Evolutionary conservation across 2,329 filamentous ascomycete genomes (phyloP).

Genomic region (Aspergillus ochraceoroseus): DNA sequence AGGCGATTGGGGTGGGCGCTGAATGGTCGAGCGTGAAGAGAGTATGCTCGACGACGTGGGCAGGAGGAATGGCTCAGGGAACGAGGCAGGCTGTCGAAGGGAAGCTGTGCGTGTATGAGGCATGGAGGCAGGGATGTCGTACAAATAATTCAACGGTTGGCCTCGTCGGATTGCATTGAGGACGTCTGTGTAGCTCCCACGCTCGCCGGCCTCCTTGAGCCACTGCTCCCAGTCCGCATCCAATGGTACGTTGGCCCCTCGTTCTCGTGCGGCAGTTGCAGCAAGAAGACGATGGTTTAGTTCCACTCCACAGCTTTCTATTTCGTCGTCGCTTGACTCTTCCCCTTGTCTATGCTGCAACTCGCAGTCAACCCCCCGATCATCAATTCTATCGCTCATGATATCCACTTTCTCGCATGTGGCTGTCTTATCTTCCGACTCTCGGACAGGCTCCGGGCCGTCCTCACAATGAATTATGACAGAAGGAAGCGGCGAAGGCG

Average conservation of each 20-base stretch:
- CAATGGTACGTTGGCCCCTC: constrained; percentile 44
- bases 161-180: constrained; percentile 38
- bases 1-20: constrained; percentile 23
- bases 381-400: constrained; percentile 23
- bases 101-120: constrained; percentile 18
- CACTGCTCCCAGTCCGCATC: constrained; percentile 54
- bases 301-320: constrained; percentile 50
- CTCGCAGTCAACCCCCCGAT: constrained; percentile 24
- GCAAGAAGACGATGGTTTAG: constrained; percentile 51
- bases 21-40: constrained; percentile 21
- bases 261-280: constrained; percentile 50
- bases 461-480: constrained; percentile 33
- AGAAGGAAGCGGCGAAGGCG: constrained; percentile 38
- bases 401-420: constrained; percentile 24
- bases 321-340: constrained; percentile 44
- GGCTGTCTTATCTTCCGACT: constrained; percentile 23
- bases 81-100: constrained; percentile 16
- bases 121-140: constrained; percentile 24
- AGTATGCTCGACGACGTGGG: constrained; percentile 23
- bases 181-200: constrained; percentile 43
- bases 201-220: constrained; percentile 53
- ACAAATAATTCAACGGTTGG: constrained; percentile 31
- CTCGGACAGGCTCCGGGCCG: constrained; percentile 21
- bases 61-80: constrained; percentile 24
- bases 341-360: constrained; percentile 35